Conservation (phyloP, 345 rosid species). For the Gossypium ekmanianum region DNA sequence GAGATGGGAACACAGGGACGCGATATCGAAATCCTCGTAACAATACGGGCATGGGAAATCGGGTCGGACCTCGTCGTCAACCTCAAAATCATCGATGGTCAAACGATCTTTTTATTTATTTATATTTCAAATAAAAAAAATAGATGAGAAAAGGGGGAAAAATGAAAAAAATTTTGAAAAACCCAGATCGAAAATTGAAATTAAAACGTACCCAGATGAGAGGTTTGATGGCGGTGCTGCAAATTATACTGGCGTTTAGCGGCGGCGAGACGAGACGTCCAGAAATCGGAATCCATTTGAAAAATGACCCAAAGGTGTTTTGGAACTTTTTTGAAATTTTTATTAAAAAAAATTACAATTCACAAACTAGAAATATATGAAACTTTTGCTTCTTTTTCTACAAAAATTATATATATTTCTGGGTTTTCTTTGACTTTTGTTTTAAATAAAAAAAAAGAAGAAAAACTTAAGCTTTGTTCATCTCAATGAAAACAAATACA, state of each 20-base stretch:
- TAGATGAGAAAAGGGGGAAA: neutral
- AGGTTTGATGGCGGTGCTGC: constrained; percentile 45
- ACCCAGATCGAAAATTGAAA: neutral
- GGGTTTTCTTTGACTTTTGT: constrained; percentile 5
- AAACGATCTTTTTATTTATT: constrained; percentile 37
- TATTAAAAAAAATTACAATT: neutral
- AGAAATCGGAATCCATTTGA: constrained; percentile 53
- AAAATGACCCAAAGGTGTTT: neutral
- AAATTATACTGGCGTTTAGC: constrained; percentile 50
- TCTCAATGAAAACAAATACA: neutral
- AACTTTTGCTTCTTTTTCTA: neutral
- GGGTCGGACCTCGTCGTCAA: constrained; percentile 50
- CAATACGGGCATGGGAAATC: constrained; percentile 59
- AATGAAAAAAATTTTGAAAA: neutral
- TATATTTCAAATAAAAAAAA: neutral
- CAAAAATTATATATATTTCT: neutral
- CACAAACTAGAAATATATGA: neutral
- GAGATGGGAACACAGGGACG: constrained; percentile 55
- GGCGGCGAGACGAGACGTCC: constrained; percentile 58
- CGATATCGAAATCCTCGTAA: constrained; percentile 55
- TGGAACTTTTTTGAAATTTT: neutral
- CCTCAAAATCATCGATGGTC: constrained; percentile 55
- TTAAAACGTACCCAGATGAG: constrained; percentile 35
- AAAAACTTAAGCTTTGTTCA: neutral
- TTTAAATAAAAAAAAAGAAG: too few relatives aligned